Evolutionary conservation across 345 rosid genomes (phyloP), one percentile per base, ranked within the genome.

Genomic region (Trapa incisa): DNA sequence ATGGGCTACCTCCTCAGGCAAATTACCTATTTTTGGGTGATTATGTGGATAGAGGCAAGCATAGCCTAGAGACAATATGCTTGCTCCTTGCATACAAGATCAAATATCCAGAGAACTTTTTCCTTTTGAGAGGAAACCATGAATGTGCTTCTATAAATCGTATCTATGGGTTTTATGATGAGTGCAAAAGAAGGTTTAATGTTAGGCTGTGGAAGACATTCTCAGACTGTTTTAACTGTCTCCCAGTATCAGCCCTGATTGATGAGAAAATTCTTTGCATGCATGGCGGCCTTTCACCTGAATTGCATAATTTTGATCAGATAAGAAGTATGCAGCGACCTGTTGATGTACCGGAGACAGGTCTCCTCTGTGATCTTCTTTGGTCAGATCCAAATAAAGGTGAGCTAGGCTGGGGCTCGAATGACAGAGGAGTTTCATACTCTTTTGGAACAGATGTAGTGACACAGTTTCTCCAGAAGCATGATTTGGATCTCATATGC

Each of bases 141-240:
- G 70, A 67, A 38, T 53, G 70, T 53, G 70, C 70, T 54, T 67
- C 70, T 32, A 48, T 67, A 16, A 67, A 67, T 67, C 70, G 70
- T 39, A 67, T 67, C 60, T 67, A 67, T 15, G 70, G 70, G 35
- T 67, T 67, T 29, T 67, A 67, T 29, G 70, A 67, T 54, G 70
- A 67, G 70, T 67, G 70, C 61, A 67, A 67, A 63, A 54, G 70
- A 67, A 67, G 70, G 61, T 67, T 67, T 42, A 67, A 67, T 67
- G 70, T 67, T 32, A 62, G 70, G 61, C 39, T 67, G 45, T 67
- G 70, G 70, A 67, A 67, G 70, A 53, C 61, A 17, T 67, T 67
- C 47, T 36, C 70, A 29, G 70, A 67, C 43, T 35, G 61, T 41
- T 67, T 67, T 29, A 67, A 67, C 70, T 67, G 70, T 54, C 61